Evolutionary conservation across 2,329 filamentous ascomycete genomes (phyloP), one percentile per base, ranked within the genome.

Genomic region (Parastagonospora nodorum): DNA sequence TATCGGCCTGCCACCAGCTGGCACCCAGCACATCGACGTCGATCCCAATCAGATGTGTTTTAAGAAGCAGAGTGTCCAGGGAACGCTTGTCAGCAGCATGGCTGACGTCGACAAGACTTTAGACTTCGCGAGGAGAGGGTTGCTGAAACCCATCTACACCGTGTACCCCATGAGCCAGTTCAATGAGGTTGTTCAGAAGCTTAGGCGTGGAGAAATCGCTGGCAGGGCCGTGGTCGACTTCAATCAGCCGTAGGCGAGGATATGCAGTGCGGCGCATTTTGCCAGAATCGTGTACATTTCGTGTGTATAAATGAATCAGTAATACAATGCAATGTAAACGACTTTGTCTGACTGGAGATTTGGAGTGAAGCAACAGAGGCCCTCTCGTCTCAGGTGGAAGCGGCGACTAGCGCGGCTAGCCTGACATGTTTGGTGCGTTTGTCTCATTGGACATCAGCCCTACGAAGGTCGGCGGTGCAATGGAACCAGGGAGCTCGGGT

Each of bases 201-300:
- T 84, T 57, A 72, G 72, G 46, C 72, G 70, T 33, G 80, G 80
- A 0, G 73, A 83, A 58, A 75, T 84, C 38, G 78, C 80, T 7
- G 81, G 81, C 1, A 68, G 81, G 14, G 76, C 80, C 37, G 81
- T 83, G 10, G 74, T 84, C 15, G 78, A 82, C 58, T 84, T 84
- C 57, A 81, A 83, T 27, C 55, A 58, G 43, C 67, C 69, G 37
- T 73, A 69, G 51, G 31, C 8, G 4, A 2, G 35, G 12, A 16
- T 37, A 24, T 24, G 19, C 19, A 24, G 19, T 24, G 19, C 19
- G 19, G 19, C 19, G 19, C 19, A 24, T 24, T 3, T 14, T 37
- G 14, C 14, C 12, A 14, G 14, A 8, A 37, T 37, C 9, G 12
- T 37, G 35, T 28, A 28, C 16, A 40, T 27, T 5, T 40, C 19